Evolutionary conservation across 2,329 filamentous ascomycete species (phyloP).

Genomic region (Talaromyces sp.): DNA sequence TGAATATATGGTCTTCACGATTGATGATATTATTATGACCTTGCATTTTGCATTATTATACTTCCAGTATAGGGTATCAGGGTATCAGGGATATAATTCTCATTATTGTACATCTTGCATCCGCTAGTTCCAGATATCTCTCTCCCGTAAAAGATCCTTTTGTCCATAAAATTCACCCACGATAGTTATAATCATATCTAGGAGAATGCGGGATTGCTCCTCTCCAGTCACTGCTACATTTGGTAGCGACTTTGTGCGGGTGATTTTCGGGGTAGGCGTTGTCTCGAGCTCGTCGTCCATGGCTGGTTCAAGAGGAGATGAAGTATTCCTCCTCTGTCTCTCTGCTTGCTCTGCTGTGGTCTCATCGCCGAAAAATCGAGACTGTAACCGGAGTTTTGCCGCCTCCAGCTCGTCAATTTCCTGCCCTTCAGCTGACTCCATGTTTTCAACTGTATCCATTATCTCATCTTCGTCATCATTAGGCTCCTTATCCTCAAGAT

Average conservation of each 20-base stretch:
- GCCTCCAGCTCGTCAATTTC: constrained; percentile 42
- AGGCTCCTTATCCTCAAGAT: constrained; percentile 20
- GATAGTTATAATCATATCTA: constrained; percentile 89
- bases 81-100: constrained; percentile 11
- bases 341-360: constrained; percentile 35
- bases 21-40: not conserved
- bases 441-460: not conserved
- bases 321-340: constrained; percentile 20
- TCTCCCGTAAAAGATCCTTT: constrained; percentile 74
- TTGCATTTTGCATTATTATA: not conserved
- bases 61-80: not conserved
- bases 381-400: constrained; percentile 48
- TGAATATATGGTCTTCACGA: not conserved
- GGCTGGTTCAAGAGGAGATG: constrained; percentile 8
- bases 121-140: constrained; percentile 52
- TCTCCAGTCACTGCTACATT: constrained; percentile 30
- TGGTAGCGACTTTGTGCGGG: constrained; percentile 26
- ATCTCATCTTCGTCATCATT: not conserved
- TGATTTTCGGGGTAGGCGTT: not conserved
- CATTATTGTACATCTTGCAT: not conserved
- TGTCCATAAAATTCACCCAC: constrained; percentile 88
- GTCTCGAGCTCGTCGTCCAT: not conserved
- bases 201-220: constrained; percentile 55
- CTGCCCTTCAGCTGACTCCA: not conserved
- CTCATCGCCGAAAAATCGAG: constrained; percentile 28